These are phyloP conservation scores for Massariosphaeria phaeospora DNA, from an alignment of 495 filamentous ascomycete species.

Conservation along the genomic window DNA sequence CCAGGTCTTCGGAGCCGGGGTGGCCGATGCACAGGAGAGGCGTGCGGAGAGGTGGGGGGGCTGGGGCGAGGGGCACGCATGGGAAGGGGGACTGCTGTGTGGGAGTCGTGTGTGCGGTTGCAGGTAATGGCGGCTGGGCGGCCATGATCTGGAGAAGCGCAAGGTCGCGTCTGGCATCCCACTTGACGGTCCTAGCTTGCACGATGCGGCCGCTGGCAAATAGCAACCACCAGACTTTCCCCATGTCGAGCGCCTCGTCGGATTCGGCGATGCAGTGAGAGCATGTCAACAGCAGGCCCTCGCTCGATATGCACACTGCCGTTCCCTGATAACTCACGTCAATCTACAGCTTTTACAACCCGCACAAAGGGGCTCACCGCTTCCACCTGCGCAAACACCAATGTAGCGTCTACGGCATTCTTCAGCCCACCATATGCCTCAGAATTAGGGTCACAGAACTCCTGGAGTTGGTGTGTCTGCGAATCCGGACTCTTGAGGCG, in stretches of 20 bases:
- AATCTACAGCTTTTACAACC: background rate
- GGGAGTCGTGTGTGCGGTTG: background rate
- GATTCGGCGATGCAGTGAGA: constrained; percentile 47
- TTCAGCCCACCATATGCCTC: background rate
- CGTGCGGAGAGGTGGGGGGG: background rate
- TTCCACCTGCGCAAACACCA: constrained; percentile 48
- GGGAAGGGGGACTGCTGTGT: constrained; percentile 14
- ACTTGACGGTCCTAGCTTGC: constrained; percentile 39
- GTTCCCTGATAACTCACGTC: no score
- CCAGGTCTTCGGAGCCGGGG: constrained; percentile 47
- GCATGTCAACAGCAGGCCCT: constrained; percentile 46
- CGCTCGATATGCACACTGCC: constrained; percentile 44
- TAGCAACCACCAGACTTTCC: constrained; percentile 37
- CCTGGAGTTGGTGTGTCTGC: constrained; percentile 2
- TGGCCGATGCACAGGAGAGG: constrained; percentile 43
- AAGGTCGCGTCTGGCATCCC: constrained; percentile 43
- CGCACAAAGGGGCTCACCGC: constrained; percentile 24
- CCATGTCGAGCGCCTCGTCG: constrained; percentile 27
- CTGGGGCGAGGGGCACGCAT: constrained; percentile 3
- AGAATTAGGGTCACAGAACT: background rate
- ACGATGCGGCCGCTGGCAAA: constrained; percentile 41
- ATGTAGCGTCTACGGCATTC: constrained; percentile 37
- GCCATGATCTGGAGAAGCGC: constrained; percentile 41
- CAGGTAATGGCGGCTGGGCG: constrained; percentile 15
- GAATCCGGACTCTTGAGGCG: background rate